Base-by-base conservation (phyloP, 208 protist genomes). In the Spongospora subterranea region DNA sequence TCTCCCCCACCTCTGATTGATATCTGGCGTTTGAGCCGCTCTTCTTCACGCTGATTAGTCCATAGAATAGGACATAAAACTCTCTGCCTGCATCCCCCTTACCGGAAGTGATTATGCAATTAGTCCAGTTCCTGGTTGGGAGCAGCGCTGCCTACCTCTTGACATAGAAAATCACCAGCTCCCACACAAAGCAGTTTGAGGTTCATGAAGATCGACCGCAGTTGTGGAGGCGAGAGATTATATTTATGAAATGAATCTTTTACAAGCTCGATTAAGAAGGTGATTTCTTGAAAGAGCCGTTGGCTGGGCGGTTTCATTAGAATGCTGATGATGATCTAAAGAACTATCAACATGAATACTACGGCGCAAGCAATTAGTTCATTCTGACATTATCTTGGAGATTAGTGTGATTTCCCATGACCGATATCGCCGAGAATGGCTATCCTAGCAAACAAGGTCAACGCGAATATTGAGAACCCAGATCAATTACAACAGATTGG, bases 21-120 rank as follows among this genome's bases (percentile, higher is more conserved):
- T 39, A 43, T 35, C 35, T 82, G n/a, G 17, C 40, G 71, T 20
- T 45, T 29, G 29, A 32, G 6, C n/a, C 71, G 6, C 35, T 82
- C 71, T 82, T 82, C n/a, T n/a, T 6, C 6, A 82, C 71, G 71
- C 71, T 43, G 40, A 82, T 82, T 43, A 82, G 71, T 13, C 71
- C 71, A 82, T 35, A 20, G n/a, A 82, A 82, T 6, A 82, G 71
- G 11, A 82, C 71, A n/a, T 82, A 82, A 43, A 82, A 82, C n/a
- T 82, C 71, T 35, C 35, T 43, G 6, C 71, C 71, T 35, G 71
- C 17, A 82, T 82, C 71, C 17, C 71, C 71, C 71, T 82, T 6
- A 32, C 20, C 54, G 71, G 6, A 82, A 82, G 71, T 35, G 71
- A 35, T 40, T 82, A n/a, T 82, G n/a, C 35, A 82, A 82, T 35